Evolutionary conservation across 257 asterid genomes (phyloP).

Genomic region (Salvia miltiorrhiza): DNA sequence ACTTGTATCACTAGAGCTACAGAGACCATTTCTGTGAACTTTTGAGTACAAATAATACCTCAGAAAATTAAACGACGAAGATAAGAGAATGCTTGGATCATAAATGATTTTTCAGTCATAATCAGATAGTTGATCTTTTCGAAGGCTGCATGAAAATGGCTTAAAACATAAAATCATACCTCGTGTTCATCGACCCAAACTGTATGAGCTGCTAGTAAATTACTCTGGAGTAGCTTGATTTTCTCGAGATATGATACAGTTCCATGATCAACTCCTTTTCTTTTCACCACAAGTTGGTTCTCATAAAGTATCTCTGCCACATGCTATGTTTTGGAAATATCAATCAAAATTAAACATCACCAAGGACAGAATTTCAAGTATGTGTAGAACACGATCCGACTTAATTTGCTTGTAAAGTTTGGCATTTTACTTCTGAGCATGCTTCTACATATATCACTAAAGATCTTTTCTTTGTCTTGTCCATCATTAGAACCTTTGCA

Average conservation of each 20-base stretch:
- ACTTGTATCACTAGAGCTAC: background rate
- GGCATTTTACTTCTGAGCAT: background rate
- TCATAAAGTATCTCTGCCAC: slow-evolving; percentile 82
- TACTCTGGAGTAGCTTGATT: slow-evolving; percentile 49
- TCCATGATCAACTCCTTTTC: slow-evolving; percentile 63
- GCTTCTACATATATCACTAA: background rate
- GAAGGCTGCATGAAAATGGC: background rate
- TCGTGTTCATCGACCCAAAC: slow-evolving; percentile 74
- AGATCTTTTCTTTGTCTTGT: background rate
- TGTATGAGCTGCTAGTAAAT: slow-evolving; percentile 78
- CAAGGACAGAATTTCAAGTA: background rate
- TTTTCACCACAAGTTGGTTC: slow-evolving; percentile 58
- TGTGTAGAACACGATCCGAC: background rate
- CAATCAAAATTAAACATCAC: background rate
- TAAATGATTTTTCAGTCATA: background rate
- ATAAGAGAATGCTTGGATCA: background rate
- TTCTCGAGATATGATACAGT: slow-evolving; percentile 69
- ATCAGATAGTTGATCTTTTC: background rate
- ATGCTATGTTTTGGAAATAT: slow-evolving; percentile 39
- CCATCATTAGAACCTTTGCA: background rate
- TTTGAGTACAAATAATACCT: background rate
- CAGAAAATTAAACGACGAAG: background rate
- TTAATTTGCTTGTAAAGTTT: background rate
- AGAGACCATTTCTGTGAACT: background rate
- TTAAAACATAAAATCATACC: slow-evolving; percentile 24